Evolutionary conservation across 73 alveolate species (phyloP), one percentile per base, ranked within the genome.

Genomic region (Symbiodinium pilosum): DNA sequence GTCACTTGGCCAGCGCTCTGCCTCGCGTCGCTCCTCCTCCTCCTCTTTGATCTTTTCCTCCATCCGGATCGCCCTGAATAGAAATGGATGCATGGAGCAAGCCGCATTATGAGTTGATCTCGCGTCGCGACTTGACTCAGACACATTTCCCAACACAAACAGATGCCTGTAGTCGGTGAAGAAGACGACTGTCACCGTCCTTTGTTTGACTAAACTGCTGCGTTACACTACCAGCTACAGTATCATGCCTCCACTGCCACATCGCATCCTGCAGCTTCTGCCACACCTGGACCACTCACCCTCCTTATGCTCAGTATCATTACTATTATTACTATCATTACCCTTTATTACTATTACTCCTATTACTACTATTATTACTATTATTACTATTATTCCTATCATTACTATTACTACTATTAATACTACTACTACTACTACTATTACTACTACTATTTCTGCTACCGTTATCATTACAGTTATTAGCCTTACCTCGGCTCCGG

Each of bases 1-100:
- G n/a, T n/a, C n/a, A n/a, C n/a, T n/a, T 64, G 81, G 30, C 77
- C 41, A 59, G 51, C n/a, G n/a, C n/a, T n/a, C n/a, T n/a, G 59
- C 94, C 94, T 87, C 94, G 24, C 94, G 94, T 8, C 94, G 84
- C 43, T 87, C 94, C 64, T 87, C 94, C 64, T 87, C 94, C 40
- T 87, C 94, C 69, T 87, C 94, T 51, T 87, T 87, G 56, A 87
- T 87, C 84, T 54, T 87, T 43, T 87, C 94, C 84, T 87, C 94
- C 94, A 87, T 87, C n/a, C 84, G 94, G 84, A 87, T 87, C 36
- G 94, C 94, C 94, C 94, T 87, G 94, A 39, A 38, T 0, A 54
- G 73, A 16, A 51, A 51, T 16, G 24, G 73, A 0, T 54, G 32
- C 7, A 16, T 6, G 34, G 6, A 54, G 73, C 7, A 54, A 5